A percentile compares a stretch with the other conserved stretches of the same genome.
phyloP scores from a whole-genome alignment of 2,329 filamentous ascomycete genomes.

The Epichloe aotearoae region DNA sequence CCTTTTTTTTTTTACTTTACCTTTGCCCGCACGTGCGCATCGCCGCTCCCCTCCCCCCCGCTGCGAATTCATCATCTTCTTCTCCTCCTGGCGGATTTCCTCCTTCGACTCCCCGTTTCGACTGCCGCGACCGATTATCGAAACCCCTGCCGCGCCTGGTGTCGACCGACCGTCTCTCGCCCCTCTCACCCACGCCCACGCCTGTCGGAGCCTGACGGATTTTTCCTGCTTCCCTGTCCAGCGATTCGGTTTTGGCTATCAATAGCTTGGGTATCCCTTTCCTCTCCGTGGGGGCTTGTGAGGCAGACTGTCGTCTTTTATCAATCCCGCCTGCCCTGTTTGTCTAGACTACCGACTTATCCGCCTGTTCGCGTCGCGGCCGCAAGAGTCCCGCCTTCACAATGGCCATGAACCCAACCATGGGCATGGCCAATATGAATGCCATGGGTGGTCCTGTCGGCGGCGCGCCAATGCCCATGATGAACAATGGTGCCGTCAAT shows the following conservation, averaged over 20 bases:
- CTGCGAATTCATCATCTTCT: not conserved
- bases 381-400: constrained; percentile 6
- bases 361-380: constrained; percentile 6
- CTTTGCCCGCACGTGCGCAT: constrained; percentile 2
- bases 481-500: constrained; percentile 40
- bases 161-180: constrained; percentile 5
- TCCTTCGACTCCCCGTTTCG: constrained; percentile 3
- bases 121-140: constrained; percentile 4
- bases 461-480: constrained; percentile 47
- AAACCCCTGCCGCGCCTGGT: constrained; percentile 7
- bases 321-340: constrained; percentile 9
- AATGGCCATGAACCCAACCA: constrained; percentile 44
- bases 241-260: constrained; percentile 13
- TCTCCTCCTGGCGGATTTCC: not conserved
- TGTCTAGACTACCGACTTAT: constrained; percentile 6
- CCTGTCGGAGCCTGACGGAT: constrained; percentile 19
- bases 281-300: not conserved
- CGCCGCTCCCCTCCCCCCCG: not conserved
- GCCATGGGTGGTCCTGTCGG: constrained; percentile 56
- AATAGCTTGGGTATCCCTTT: constrained; percentile 12
- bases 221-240: not conserved
- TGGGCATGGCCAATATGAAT: constrained; percentile 55
- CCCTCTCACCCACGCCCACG: constrained; percentile 15
- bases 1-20: not conserved
- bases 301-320: constrained; percentile 6